Evolutionary conservation across 73 alveolate genomes (phyloP).

Genomic region (Paramecium caudatum): DNA sequence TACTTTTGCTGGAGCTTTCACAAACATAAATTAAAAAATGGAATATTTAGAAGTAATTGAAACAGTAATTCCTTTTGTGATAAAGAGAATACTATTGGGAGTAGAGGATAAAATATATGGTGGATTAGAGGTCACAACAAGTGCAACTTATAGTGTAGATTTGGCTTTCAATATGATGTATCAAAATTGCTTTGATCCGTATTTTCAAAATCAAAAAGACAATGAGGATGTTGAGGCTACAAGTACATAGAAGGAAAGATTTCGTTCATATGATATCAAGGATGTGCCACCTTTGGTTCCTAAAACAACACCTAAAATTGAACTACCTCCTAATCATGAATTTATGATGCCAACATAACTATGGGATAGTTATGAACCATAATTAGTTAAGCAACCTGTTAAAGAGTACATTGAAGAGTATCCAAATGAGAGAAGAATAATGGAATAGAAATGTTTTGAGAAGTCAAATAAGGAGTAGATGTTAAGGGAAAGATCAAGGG

Average conservation of each 20-base stretch:
- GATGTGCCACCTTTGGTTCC: neutral
- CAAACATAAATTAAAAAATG: constrained; percentile 58
- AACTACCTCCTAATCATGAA: constrained; percentile 27
- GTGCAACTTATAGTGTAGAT: constrained; percentile 4
- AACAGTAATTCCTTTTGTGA: constrained; percentile 9
- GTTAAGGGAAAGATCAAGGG: constrained; percentile 23
- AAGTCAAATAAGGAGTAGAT: constrained; percentile 10
- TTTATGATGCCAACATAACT: constrained; percentile 20
- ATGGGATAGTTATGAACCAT: constrained; percentile 35
- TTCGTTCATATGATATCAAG: constrained; percentile 8
- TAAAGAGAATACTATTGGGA: neutral
- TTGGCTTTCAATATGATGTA: constrained; percentile 21
- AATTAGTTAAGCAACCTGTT: neutral
- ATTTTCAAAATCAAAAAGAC: constrained; percentile 13
- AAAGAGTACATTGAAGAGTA: constrained; percentile 5
- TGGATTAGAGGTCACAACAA: neutral
- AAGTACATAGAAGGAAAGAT: constrained; percentile 35
- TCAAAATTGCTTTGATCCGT: constrained; percentile 29
- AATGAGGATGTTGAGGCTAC: neutral
- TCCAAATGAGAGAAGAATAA: constrained; percentile 48
- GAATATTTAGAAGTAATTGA: constrained; percentile 53
- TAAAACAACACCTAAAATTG: neutral
- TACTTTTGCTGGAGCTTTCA: constrained; percentile 43
- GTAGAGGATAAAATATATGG: constrained; percentile 27
- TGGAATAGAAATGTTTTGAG: constrained; percentile 40